Percentiles rank a stretch among this genome's conserved stretches.
These are phyloP conservation scores for Teratosphaeria zuluensis DNA, from an alignment of 2,329 filamentous ascomycete species.

Conservation along the genomic window DNA sequence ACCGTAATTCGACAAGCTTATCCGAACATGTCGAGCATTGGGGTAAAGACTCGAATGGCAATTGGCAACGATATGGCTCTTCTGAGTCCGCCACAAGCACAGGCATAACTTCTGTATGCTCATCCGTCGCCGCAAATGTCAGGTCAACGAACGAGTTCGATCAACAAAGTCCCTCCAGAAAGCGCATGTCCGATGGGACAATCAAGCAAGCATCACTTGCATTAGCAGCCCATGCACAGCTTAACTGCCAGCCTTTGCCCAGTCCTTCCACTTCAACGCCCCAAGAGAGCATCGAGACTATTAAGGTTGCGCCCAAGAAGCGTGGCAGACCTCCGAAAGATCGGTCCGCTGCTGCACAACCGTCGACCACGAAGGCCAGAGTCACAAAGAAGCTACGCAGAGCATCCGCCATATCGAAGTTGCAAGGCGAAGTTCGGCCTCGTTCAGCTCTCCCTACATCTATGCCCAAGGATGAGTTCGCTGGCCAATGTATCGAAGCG, in stretches of 20 bases:
- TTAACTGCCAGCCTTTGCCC: not conserved
- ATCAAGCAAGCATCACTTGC: constrained; percentile 12
- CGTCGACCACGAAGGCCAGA: not conserved
- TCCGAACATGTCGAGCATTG: constrained; percentile 12
- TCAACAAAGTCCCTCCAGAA: constrained; percentile 13
- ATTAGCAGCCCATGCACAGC: not conserved
- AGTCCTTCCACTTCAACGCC: not conserved
- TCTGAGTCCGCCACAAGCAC: constrained; percentile 25
- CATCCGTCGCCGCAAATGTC: constrained; percentile 21
- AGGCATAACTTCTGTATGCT: constrained; percentile 24
- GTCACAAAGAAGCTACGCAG: constrained; percentile 11
- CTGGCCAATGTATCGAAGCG: constrained; percentile 80
- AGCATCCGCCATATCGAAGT: constrained; percentile 15
- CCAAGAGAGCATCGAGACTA: not conserved
- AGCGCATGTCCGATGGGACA: constrained; percentile 22
- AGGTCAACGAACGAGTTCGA: constrained; percentile 2
- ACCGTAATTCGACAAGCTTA: constrained; percentile 11
- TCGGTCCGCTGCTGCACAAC: constrained; percentile 6
- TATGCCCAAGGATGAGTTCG: constrained; percentile 66
- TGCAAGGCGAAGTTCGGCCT: constrained; percentile 19
- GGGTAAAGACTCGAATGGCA: constrained; percentile 19
- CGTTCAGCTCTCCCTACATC: constrained; percentile 69
- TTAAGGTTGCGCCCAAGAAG: constrained; percentile 11
- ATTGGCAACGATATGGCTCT: constrained; percentile 24
- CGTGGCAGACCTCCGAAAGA: constrained; percentile 24